Evolutionary conservation across 768 basidiomycete species (phyloP), one percentile per base, ranked within the genome.

Genomic region (Postia placenta): DNA sequence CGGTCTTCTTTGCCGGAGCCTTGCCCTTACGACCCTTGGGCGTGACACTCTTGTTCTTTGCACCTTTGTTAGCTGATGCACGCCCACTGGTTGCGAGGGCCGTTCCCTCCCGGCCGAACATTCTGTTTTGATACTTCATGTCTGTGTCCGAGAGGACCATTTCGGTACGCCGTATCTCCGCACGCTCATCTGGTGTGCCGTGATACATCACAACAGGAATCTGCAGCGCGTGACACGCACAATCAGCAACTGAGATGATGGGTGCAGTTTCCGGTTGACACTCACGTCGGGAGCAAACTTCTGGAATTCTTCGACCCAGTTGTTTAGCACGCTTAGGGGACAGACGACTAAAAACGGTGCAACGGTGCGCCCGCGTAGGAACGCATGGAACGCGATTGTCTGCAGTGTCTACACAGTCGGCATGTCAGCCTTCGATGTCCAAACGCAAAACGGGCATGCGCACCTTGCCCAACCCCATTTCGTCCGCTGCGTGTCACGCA

Each of bases 391-490:
- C 0, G 94, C 81, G 38, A 99, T 99, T 0, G 84, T 89, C 74
- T 99, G 96, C 0, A 98, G 74, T 0, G 96, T 99, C 89, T 96
- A 58, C 11, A 52, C 17, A 27, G 6, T 2, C 41, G 39, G 4
- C 11, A 36, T 44, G 26, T 12, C 23, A 22, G 23, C 25, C 11
- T 12, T 3, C 3, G 11, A 3, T 5, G 14, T 5, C 23, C 33
- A 36, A 35, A 1, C 9, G 20, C 48, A 11, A 24, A 35, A 60
- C 26, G 7, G 11, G 27, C 23, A 15, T 20, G 48, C 64, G 27
- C 52, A 83, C 85, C 75, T 87, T 92, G 44, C 92, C 92, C 1
- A 95, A 69, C 17, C 92, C 93, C 93, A 96, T 96, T 64, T 96
- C 93, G 58, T 96, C 93, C 23, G 93, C 93, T 83, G 66, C 35